A percentile compares a stretch with the other conserved stretches of the same genome.
Evolutionary conservation across 345 rosid genomes (phyloP).

Genomic region (Populus alba): DNA sequence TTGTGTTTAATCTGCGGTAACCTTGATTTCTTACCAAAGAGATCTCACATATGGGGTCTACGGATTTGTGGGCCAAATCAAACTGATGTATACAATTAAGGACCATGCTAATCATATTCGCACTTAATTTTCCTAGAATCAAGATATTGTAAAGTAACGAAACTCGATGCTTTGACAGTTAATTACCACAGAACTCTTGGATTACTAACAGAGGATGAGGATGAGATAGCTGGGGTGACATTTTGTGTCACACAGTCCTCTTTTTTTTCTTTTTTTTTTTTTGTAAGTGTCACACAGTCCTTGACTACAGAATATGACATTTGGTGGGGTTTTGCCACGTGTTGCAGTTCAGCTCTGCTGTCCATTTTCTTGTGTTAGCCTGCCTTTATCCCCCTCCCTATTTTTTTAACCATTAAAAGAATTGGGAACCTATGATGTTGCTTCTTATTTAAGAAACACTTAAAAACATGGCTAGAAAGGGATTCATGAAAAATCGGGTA

Average conservation of each 20-base stretch:
- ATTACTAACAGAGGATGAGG: slow-evolving; percentile 19
- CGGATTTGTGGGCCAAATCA: slow-evolving; percentile 45
- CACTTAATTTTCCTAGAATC: slow-evolving; percentile 48
- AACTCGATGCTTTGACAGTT: slow-evolving; percentile 51
- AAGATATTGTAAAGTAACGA: slow-evolving; percentile 46
- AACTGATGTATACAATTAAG: slow-evolving; percentile 50
- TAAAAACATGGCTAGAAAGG: slow-evolving; percentile 16
- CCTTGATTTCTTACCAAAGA: slow-evolving; percentile 59
- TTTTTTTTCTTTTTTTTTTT: too few relatives aligned
- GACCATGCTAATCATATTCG: slow-evolving; percentile 45
- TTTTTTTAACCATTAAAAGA: slow-evolving; percentile 13
- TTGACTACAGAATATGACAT: slow-evolving; percentile 10
- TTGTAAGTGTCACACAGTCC: background rate
- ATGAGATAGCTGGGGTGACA: slow-evolving; percentile 7
- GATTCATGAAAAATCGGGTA: slow-evolving; percentile 18
- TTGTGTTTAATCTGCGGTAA: slow-evolving; percentile 35
- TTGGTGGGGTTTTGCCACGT: slow-evolving; percentile 23
- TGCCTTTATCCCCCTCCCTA: slow-evolving; percentile 34
- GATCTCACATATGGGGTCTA: slow-evolving; percentile 39
- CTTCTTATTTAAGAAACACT: slow-evolving; percentile 58
- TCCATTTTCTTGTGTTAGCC: slow-evolving; percentile 57
- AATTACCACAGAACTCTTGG: slow-evolving; percentile 45
- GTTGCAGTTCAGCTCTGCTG: slow-evolving; percentile 43
- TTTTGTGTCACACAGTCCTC: slow-evolving; percentile 4
- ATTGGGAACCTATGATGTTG: slow-evolving; percentile 33